Evolutionary conservation across 768 basidiomycete genomes (phyloP), one percentile per base, ranked within the genome.

Genomic region (Gloeopeniophorella convolvens): DNA sequence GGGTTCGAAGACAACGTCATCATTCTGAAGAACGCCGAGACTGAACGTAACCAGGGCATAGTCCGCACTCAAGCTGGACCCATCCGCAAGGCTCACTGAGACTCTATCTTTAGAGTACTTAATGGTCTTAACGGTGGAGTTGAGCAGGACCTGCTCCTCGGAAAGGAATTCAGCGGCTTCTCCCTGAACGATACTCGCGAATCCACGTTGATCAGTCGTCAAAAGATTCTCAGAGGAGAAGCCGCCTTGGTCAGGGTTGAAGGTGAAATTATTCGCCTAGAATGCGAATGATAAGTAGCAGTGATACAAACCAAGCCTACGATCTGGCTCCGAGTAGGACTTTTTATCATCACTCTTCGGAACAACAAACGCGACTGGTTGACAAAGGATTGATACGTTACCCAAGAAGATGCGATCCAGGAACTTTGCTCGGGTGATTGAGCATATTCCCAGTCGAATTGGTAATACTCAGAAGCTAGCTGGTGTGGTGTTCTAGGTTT

Each of bases 41-140:
- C 82, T 84, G 65, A 85, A 85, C 0, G 84, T 85, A 54, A 76
- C 78, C 24, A 86, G 60, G 3, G 76, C 80, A 60, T 82, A 79
- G 44, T 83, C 75, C 12, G 73, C 80, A 12, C 63, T 66, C 20
- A 84, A 58, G 2, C 34, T 65, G 27, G 64, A 53, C 1, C 78
- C 79, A 48, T 72, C 65, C 1, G 63, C 55, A 24, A 82, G 66
- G 13, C 68, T 68, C 27, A 86, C 74, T 1, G 62, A 65, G 13
- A 80, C 79, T 3, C 73, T 67, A 16, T 67, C 51, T n/a, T 58
- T 54, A 5, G 70, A 71, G 56, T 82, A 74, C 9, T 66, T 60
- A 51, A 85, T 72, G 5, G 56, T 62, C 30, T 63, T 65, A 40
- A 85, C 77, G 3, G 71, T 75, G 10, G 79, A 60, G 56, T 79